These are phyloP conservation scores for Neurospora africana DNA, from an alignment of 495 filamentous ascomycete genomes.

Conservation along the genomic window DNA sequence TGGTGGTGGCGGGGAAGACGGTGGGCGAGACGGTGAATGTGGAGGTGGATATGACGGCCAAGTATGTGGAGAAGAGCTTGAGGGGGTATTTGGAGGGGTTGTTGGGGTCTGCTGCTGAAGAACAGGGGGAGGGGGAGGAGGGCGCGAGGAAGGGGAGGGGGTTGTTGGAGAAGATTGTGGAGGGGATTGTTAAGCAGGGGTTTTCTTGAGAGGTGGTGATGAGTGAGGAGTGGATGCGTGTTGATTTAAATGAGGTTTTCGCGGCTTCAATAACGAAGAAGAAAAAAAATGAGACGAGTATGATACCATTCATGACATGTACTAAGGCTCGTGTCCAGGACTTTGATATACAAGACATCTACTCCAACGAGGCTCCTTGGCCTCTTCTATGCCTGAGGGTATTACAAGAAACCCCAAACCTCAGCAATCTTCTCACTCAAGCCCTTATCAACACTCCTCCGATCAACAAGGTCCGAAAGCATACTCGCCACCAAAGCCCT, in stretches of 20 bases:
- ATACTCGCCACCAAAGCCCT: constrained; percentile 40
- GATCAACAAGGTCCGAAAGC: constrained; percentile 48
- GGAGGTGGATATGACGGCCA: constrained; percentile 96
- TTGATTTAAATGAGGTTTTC: not conserved
- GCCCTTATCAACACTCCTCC: constrained; percentile 54
- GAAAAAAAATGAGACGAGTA: not conserved
- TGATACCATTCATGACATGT: not conserved
- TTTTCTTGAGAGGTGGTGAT: constrained; percentile 20
- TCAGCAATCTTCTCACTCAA: constrained; percentile 64
- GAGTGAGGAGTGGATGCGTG: not conserved
- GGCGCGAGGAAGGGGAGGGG: constrained; percentile 43
- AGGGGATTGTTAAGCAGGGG: constrained; percentile 64
- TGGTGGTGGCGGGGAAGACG: constrained; percentile 73
- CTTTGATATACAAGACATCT: not conserved
- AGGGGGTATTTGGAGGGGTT: constrained; percentile 50
- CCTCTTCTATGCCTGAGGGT: not conserved
- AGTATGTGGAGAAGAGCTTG: constrained; percentile 96
- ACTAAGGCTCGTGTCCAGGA: not conserved
- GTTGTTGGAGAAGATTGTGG: constrained; percentile 76
- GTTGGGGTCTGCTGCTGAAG: not conserved
- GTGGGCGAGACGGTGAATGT: constrained; percentile 86
- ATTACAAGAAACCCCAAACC: constrained; percentile 46
- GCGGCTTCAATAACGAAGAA: not conserved
- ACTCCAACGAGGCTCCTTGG: constrained; percentile 8
- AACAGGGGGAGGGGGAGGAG: constrained; percentile 6